A percentile compares a stretch with the other conserved stretches of the same genome.
phyloP scores from a whole-genome alignment of 192 early-diverging fungal species.

The Podila horticola region DNA sequence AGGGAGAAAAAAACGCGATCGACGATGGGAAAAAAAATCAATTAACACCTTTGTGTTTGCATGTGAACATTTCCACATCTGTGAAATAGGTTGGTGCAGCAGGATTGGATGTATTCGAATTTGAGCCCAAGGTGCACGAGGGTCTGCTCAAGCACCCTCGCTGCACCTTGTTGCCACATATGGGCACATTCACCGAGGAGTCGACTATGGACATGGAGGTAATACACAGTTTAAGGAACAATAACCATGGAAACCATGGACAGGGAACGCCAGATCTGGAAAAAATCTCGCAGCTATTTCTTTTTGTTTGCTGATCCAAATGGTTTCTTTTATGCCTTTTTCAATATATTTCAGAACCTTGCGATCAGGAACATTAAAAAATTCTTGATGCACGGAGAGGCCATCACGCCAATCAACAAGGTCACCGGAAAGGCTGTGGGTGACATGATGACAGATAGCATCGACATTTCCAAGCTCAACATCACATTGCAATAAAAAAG shows the following conservation, averaged over 20 bases:
- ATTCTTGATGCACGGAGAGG: constrained; percentile 40
- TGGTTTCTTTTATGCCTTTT: not conserved
- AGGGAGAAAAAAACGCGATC: constrained; percentile 7
- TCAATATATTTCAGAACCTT: constrained; percentile 26
- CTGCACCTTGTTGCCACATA: constrained; percentile 58
- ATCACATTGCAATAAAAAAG: constrained; percentile 22
- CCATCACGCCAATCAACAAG: constrained; percentile 26
- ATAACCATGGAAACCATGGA: not conserved
- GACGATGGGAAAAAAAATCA: not conserved
- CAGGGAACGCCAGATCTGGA: not conserved
- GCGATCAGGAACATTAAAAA: constrained; percentile 27
- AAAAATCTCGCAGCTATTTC: not conserved
- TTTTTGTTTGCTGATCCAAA: not conserved
- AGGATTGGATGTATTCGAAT: constrained; percentile 30
- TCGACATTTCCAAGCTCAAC: constrained; percentile 44
- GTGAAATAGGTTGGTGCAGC: constrained; percentile 21
- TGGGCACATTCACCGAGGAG: constrained; percentile 59
- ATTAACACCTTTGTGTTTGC: not conserved
- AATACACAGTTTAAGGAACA: not conserved
- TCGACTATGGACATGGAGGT: constrained; percentile 57
- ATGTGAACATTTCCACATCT: constrained; percentile 2
- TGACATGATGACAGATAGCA: constrained; percentile 30
- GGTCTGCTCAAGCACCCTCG: constrained; percentile 54
- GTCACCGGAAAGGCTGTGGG: constrained; percentile 14
- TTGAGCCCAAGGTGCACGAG: constrained; percentile 59